These are phyloP conservation scores for Psidium friedrichsthalianum DNA, from an alignment of 345 rosid species.

Conservation along the genomic window DNA sequence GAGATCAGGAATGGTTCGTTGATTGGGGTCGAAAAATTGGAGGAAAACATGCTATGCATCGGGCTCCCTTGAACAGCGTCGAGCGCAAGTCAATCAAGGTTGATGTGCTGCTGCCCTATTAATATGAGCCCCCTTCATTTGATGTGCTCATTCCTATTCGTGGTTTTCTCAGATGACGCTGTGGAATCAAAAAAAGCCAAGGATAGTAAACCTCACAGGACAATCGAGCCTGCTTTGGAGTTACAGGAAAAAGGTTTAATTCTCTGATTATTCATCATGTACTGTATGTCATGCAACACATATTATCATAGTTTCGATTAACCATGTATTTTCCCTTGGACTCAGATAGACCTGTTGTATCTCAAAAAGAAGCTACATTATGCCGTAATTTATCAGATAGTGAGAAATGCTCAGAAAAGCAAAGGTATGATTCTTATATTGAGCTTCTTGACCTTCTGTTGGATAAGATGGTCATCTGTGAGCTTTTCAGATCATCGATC, in stretches of 20 bases:
- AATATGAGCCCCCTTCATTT: neutral
- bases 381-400: conserved; percentile 41
- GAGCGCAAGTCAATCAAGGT: conserved; percentile 51
- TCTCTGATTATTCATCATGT: neutral
- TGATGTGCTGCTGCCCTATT: neutral
- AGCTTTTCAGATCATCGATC: neutral
- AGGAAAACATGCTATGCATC: conserved; percentile 75
- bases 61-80: conserved; percentile 65
- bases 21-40: conserved; percentile 74
- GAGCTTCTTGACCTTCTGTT: neutral
- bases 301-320: neutral
- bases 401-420: conserved; percentile 76
- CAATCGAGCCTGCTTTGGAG: conserved; percentile 18
- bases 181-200: conserved; percentile 14
- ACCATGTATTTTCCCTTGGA: conserved; percentile 7
- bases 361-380: conserved; percentile 33
- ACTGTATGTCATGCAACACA: neutral
- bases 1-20: conserved; percentile 58
- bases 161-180: conserved; percentile 22
- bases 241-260: conserved; percentile 18
- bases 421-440: conserved; percentile 39
- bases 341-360: conserved; percentile 34
- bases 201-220: conserved; percentile 11
- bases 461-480: neutral
- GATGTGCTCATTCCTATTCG: neutral